A percentile compares a stretch with the other conserved stretches of the same genome.
phyloP scores from a whole-genome alignment of 805 yeast species.

The Metschnikowia dekortorum region DNA sequence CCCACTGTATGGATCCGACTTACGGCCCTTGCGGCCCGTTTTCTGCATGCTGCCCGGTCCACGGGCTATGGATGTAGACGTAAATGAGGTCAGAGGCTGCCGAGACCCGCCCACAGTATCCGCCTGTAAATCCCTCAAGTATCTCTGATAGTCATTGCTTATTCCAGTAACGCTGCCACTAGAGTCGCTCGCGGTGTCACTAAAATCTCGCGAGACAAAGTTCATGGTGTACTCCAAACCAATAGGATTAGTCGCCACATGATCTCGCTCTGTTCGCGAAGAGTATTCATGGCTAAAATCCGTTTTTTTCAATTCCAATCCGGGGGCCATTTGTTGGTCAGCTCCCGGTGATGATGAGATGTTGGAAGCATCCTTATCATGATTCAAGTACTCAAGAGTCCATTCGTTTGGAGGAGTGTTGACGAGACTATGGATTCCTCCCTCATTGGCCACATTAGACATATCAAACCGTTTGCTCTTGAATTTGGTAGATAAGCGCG shows the following conservation, averaged over 20 bases:
- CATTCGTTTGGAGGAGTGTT: slow-evolving; percentile 15
- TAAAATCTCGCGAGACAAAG: slow-evolving; percentile 8
- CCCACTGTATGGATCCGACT: slow-evolving; percentile 1
- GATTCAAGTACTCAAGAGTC: slow-evolving; percentile 7
- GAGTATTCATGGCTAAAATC: not conserved
- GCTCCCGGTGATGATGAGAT: slow-evolving; percentile 17
- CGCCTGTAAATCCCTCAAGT: slow-evolving; percentile 15
- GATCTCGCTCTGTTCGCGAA: not conserved
- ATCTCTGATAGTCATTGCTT: slow-evolving; percentile 19
- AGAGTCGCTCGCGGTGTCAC: slow-evolving; percentile 7
- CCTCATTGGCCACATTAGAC: slow-evolving; percentile 11
- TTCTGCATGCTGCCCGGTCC: slow-evolving; percentile 12
- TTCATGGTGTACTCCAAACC: slow-evolving; percentile 4
- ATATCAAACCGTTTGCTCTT: slow-evolving; percentile 34
- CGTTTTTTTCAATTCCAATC: not conserved
- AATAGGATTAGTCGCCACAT: not conserved
- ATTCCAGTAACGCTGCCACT: slow-evolving; percentile 3
- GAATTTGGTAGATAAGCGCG: slow-evolving; percentile 48
- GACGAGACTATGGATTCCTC: slow-evolving; percentile 10
- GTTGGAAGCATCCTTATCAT: slow-evolving; percentile 12
- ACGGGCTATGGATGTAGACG: slow-evolving; percentile 14
- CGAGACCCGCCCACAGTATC: slow-evolving; percentile 10
- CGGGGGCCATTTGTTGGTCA: not conserved
- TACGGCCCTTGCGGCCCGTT: slow-evolving; percentile 5
- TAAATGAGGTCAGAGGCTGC: slow-evolving; percentile 16